Evolutionary conservation across 331 rosid genomes (phyloP).

Genomic region (Acacia pycnantha): DNA sequence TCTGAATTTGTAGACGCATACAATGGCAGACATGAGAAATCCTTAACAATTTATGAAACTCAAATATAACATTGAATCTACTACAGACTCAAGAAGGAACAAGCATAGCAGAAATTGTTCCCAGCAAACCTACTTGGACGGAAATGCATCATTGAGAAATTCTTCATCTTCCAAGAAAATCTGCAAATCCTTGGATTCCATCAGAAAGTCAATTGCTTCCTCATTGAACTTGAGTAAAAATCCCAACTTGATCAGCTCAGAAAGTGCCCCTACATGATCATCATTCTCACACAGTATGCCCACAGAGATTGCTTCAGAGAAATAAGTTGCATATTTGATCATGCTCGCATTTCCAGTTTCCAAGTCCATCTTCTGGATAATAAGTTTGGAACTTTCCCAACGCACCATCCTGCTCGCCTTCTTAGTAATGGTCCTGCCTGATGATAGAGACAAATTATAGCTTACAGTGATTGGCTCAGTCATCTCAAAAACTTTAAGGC

Average conservation of each 20-base stretch:
- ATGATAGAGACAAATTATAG: conserved; percentile 43
- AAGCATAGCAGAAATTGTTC: not conserved
- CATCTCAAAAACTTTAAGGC: conserved; percentile 44
- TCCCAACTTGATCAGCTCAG: conserved; percentile 62
- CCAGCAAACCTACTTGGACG: conserved; percentile 21
- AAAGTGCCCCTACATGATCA: conserved; percentile 49
- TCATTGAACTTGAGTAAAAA: conserved; percentile 52
- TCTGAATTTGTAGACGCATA: not conserved
- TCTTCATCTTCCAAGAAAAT: conserved; percentile 58
- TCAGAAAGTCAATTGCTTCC: conserved; percentile 49
- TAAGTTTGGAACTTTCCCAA: conserved; percentile 51
- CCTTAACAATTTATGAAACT: not conserved
- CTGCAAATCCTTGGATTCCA: conserved; percentile 68
- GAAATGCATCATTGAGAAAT: conserved; percentile 50
- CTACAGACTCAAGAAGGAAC: not conserved
- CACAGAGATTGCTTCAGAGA: conserved; percentile 56
- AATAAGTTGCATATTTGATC: conserved; percentile 55
- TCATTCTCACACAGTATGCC: conserved; percentile 50
- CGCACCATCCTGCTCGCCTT: conserved; percentile 39
- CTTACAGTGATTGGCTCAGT: conserved; percentile 42
- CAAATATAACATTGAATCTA: not conserved
- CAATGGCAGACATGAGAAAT: not conserved
- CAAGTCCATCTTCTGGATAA: conserved; percentile 38
- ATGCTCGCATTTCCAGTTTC: conserved; percentile 21
- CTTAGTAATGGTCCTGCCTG: conserved; percentile 39